Evolutionary conservation across 2,329 filamentous ascomycete species (phyloP), one percentile per base, ranked within the genome.

Genomic region (Tricladium varicosporioides): DNA sequence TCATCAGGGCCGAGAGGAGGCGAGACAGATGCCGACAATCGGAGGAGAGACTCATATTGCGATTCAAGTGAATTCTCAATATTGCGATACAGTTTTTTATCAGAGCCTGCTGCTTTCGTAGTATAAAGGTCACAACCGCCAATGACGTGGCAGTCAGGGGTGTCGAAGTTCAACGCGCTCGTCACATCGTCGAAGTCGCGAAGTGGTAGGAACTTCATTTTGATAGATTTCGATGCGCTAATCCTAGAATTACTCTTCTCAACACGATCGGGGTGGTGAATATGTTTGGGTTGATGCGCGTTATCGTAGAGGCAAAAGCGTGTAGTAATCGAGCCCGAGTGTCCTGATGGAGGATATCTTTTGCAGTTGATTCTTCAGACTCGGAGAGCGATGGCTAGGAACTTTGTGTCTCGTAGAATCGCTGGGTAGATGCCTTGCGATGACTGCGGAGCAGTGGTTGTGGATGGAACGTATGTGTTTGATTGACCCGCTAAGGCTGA

Each of bases 121-220:
- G 93, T 97, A 79, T 97, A 99, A 15, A 97, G 82, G 73, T 99
- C 94, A 79, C 93, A 97, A 63, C 91, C 90, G 67, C 94, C 94
- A 27, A 92, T 88, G 59, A 99, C 89, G 65, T 93, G 90, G 71
- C 91, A 92, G 72, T 97, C 93, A 51, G 89, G 85, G 1, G 93
- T 97, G 69, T 94, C 91, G 79, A 97, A 97, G 72, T 96, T 97
- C 71, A 99, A 85, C 62, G 93, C 90, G 76, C 88, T 88, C 60
- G 92, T 93, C 65, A 97, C 89, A 73, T 89, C 86, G 74, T 97
- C 92, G 71, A 97, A 92, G 65, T 95, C 89, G 74, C 86, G 87
- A 62, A 96, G 83, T 60, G 93, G 92, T 68, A 99, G 81, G 75
- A 95, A 99, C 93, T 99, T 72, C 70, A 72, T 70, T 59, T 60